A percentile compares a stretch with the other conserved stretches of the same genome.
Conservation (phyloP, 352 stramenopile species). For the Phytophthora crassamura region DNA sequence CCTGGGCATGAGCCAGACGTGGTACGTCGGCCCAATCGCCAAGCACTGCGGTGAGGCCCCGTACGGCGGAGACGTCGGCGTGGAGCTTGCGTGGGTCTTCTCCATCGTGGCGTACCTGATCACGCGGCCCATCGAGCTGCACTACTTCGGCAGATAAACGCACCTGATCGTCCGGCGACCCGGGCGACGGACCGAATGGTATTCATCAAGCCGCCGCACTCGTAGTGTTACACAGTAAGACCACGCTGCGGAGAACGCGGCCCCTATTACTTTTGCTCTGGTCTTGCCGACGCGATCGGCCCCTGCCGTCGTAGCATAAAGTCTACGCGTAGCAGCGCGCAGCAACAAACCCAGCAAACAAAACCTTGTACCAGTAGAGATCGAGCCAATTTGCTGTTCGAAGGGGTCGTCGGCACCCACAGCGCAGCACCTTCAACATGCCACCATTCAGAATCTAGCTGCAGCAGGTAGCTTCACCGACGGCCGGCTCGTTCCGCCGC, state of each 20-base stretch:
- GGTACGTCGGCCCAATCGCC: conserved; percentile 50
- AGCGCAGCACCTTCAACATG: conserved; percentile 2
- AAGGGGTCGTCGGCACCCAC: conserved; percentile 6
- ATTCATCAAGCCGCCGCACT: conserved; percentile 6
- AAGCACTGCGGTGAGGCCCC: conserved; percentile 35
- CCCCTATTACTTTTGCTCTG: conserved; percentile 18
- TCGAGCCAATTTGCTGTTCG: conserved; percentile 3
- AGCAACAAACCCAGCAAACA: neutral
- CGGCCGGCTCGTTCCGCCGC: neutral
- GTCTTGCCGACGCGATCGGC: conserved; percentile 6
- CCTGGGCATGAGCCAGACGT: conserved; percentile 59
- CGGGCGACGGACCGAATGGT: conserved; percentile 1
- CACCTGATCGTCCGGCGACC: conserved; percentile 6
- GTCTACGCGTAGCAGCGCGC: neutral
- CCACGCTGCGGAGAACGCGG: conserved; percentile 8
- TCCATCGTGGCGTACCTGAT: conserved; percentile 44
- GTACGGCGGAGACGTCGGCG: conserved; percentile 46
- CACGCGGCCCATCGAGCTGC: conserved; percentile 48
- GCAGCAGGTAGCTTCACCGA: neutral
- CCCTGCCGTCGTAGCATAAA: neutral
- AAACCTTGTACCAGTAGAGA: conserved; percentile 8
- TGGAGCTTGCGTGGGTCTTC: conserved; percentile 50
- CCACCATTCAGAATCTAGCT: neutral
- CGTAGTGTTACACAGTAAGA: conserved; percentile 33
- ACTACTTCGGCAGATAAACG: conserved; percentile 46